Evolutionary conservation across 345 rosid species (phyloP).

Genomic region (Balakata baccata): DNA sequence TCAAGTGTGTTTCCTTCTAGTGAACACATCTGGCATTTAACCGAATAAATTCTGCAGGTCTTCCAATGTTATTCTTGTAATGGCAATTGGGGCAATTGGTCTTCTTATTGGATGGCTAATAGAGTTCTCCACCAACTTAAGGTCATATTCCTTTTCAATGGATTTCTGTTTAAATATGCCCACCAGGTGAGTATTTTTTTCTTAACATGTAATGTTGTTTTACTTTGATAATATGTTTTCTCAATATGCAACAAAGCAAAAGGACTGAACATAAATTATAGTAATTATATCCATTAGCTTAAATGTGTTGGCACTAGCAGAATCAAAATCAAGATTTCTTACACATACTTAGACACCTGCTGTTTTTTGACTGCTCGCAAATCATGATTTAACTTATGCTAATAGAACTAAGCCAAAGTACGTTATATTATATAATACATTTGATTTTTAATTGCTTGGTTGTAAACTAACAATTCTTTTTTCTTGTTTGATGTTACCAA

Average conservation of each 20-base stretch:
- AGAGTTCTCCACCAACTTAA: conserved; percentile 59
- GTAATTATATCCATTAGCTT: neutral
- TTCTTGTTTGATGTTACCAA: neutral
- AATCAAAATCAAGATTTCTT: neutral
- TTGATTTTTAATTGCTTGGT: neutral
- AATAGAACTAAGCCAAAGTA: too few species aligned
- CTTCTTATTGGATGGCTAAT: conserved; percentile 73
- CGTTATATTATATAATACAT: neutral
- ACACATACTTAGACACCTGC: neutral
- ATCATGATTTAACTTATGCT: neutral
- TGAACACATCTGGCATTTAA: neutral
- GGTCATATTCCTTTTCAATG: conserved; percentile 49
- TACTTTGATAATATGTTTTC: neutral
- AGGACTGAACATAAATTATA: neutral
- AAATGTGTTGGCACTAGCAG: neutral
- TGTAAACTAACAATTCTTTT: neutral
- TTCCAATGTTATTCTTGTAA: conserved; percentile 71
- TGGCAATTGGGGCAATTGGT: conserved; percentile 73
- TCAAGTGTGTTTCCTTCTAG: conserved; percentile 12
- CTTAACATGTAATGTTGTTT: neutral
- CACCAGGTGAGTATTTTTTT: conserved; percentile 42
- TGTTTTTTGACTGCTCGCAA: neutral
- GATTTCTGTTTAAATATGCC: conserved; percentile 43
- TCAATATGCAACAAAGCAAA: neutral
- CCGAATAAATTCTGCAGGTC: conserved; percentile 46